Base-by-base conservation (phyloP, 139 green algal species). In the Chlorella ohadii region DNA sequence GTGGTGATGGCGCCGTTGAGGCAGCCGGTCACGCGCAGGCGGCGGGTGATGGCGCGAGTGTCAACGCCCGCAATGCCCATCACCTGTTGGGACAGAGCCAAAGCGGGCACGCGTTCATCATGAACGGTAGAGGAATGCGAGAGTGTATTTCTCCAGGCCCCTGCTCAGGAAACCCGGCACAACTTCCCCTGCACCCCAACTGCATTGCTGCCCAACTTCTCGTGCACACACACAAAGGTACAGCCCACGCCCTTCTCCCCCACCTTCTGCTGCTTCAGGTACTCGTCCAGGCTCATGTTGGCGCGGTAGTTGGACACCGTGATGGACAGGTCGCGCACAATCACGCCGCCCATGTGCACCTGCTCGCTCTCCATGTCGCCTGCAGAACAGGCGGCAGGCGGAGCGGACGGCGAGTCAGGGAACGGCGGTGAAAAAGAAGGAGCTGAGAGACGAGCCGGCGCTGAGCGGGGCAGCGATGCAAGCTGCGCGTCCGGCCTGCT, bases 271-370 rank as follows among this genome's bases (percentile, higher is more conserved):
- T 92, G 68, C 79, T 94, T 93, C 51, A 89, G 87, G 85, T 97
- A 99, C 63, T 94, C 93, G 55, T 96, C 91, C 83, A 99, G 92
- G 0, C 92, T 94, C 87, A 93, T 91, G n/a, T 75, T 90, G 7
- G 95, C 93, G 38, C 97, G 94, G 91, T 99, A 99, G 93, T 99
- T 99, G 64, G 94, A 98, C 16, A 99, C 97, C 0, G 85, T 84
- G 63, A 90, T 80, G 36, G 93, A 96, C 7, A 96, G 87, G 85
- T 98, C 92, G 25, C 95, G 91, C 12, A 98, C 91, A 68, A 99
- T 95, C 38, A 98, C 93, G 28, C 85, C 95, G n/a, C 92, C 90
- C 73, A 98, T 85, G 85, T 98, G 95, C 66, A 89, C 93, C 82
- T 96, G 91, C 59, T 78, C 72, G 13, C 88, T 95, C 92, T 99